Evolutionary conservation across 805 yeast species (phyloP), one percentile per base, ranked within the genome.

Genomic region (Vanderwaltozyma polyspora): DNA sequence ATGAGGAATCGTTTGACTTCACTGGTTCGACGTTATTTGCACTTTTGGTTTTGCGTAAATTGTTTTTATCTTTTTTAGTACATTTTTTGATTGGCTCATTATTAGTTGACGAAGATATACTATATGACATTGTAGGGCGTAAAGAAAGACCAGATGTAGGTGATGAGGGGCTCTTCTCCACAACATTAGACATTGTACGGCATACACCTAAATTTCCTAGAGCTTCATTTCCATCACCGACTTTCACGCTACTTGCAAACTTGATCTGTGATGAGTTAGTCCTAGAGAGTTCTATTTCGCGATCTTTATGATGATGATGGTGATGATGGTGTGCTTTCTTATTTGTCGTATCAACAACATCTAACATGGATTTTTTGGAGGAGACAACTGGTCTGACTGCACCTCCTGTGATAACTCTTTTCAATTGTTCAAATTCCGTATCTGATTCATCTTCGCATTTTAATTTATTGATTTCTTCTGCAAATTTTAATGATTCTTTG

Each of bases 161-260:
- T 21, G 23, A 21, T 21, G 23, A 21, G 7, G 23, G 10, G 10
- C 23, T 21, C 10, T 21, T 21, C 10, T 7, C 10, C 7, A 21
- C 16, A 15, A 10, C 22, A 17, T 12, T 16, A 16, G 13, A 11
- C 34, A n/a, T 11, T n/a, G 11, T 13, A 9, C n/a, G 14, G 18
- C 19, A 19, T 19, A 8, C n/a, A 17, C 13, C 15, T 21, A 34
- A 17, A 19, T 38, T 39, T 1, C 44, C 48, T 17, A 45, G 19
- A 3, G 41, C 47, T 15, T 37, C 34, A n/a, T 35, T 36, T 8
- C 55, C 53, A 32, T 49, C 55, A 14, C 26, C 38, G 8, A 37
- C 23, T 16, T 42, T 43, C 5, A 46, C 53, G 22, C 36, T 34
- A 7, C 46, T 32, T 4, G 56, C 52, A 34, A 52, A 51, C 33